These are phyloP conservation scores for Aspergillus sparsus DNA, from an alignment of 495 filamentous ascomycete genomes.

Conservation along the genomic window DNA sequence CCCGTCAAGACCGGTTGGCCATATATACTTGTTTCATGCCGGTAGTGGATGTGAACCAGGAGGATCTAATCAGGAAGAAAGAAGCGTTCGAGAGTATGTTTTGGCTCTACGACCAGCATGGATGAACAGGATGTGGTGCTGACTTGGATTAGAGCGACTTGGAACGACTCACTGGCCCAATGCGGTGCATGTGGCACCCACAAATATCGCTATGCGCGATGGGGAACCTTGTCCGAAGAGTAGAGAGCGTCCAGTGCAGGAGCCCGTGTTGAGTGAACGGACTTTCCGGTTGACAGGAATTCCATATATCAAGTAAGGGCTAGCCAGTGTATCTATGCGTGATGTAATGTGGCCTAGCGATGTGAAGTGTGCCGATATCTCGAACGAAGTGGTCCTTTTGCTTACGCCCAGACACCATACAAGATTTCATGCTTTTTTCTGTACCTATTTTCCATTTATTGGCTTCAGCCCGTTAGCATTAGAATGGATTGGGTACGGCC, in stretches of 20 bases:
- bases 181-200: conserved; percentile 32
- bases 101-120: neutral
- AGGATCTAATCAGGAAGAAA: conserved; percentile 39
- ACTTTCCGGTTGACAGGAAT: conserved; percentile 41
- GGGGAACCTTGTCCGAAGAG: conserved; percentile 33
- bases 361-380: too few species aligned
- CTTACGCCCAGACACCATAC: too few species aligned
- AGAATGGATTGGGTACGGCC: too few species aligned
- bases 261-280: conserved; percentile 34
- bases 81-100: conserved; percentile 35
- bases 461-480: too few species aligned
- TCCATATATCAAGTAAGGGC: conserved; percentile 27
- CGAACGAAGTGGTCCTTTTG: too few species aligned
- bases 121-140: neutral
- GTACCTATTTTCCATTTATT: too few species aligned
- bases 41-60: conserved; percentile 35
- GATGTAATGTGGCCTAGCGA: too few species aligned
- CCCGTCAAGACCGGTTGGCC: conserved; percentile 27
- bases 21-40: conserved; percentile 45
- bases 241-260: conserved; percentile 25
- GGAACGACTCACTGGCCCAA: conserved; percentile 43
- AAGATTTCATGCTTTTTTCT: too few species aligned
- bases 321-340: too few species aligned
- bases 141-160: conserved; percentile 19
- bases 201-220: conserved; percentile 36